Evolutionary conservation across 2,329 filamentous ascomycete species (phyloP).

Genomic region (Ampelomyces quisqualis): DNA sequence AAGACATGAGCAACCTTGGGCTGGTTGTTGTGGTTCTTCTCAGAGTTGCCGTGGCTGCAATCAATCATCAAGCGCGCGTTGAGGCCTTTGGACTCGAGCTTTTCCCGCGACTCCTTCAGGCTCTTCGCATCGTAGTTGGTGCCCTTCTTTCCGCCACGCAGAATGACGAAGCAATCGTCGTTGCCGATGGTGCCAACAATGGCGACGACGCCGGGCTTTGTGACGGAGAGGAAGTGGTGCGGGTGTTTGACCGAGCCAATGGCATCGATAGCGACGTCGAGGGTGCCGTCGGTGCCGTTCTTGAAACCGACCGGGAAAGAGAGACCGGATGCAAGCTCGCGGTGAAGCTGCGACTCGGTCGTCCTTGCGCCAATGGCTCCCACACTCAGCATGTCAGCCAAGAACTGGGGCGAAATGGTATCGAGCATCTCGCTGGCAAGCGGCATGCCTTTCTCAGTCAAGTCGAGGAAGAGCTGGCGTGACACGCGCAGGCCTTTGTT

Average conservation of each 20-base stretch:
- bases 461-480: slow-evolving; percentile 87
- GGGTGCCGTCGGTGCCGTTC: slow-evolving; percentile 92
- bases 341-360: slow-evolving; percentile 92
- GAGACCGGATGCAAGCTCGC: slow-evolving; percentile 88
- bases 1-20: slow-evolving; percentile 83
- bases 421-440: slow-evolving; percentile 97
- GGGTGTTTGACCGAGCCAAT: slow-evolving; percentile 89
- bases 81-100: slow-evolving; percentile 72
- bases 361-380: slow-evolving; percentile 95
- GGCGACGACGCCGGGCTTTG: slow-evolving; percentile 91
- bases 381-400: slow-evolving; percentile 86
- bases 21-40: slow-evolving; percentile 97
- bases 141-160: slow-evolving; percentile 87
- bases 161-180: slow-evolving; percentile 94
- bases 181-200: slow-evolving; percentile 95
- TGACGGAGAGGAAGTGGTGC: slow-evolving; percentile 96
- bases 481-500: slow-evolving; percentile 91
- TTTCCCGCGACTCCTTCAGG: slow-evolving; percentile 79
- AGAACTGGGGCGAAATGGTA: slow-evolving; percentile 95
- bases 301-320: slow-evolving; percentile 99
- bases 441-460: slow-evolving; percentile 91
- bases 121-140: slow-evolving; percentile 90
- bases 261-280: slow-evolving; percentile 89
- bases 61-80: slow-evolving; percentile 88
- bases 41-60: slow-evolving; percentile 94